phyloP scores from a whole-genome alignment of 108 stramenopile species.

The Skeletonema grethae region DNA sequence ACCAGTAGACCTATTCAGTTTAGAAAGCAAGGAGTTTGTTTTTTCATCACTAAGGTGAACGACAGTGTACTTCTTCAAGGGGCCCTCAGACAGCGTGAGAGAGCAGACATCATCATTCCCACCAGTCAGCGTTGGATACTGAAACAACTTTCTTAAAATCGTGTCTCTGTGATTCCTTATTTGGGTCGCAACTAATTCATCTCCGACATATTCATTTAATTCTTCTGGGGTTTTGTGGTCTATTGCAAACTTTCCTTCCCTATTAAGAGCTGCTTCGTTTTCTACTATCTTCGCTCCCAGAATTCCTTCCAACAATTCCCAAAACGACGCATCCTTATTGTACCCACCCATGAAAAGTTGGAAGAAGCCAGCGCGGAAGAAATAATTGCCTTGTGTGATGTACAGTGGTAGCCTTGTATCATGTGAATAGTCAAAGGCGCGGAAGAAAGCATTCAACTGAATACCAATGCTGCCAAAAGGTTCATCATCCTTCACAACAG shows the following conservation, averaged over 20 bases:
- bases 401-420: conserved; percentile 7
- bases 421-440: conserved; percentile 1
- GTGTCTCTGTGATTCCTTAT: conserved; percentile 10
- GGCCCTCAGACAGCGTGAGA: background rate
- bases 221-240: background rate
- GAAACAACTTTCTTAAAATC: conserved; percentile 1
- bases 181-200: background rate
- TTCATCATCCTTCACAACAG: background rate
- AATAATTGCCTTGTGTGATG: conserved; percentile 1
- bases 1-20: background rate
- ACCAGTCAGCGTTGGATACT: conserved; percentile 1
- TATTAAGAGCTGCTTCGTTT: background rate
- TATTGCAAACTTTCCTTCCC: background rate
- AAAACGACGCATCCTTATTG: background rate
- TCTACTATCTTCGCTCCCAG: background rate
- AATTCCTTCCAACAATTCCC: background rate
- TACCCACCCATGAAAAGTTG: background rate
- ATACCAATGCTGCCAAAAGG: background rate
- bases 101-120: conserved; percentile 1
- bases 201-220: background rate
- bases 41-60: background rate
- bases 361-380: background rate
- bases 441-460: conserved; percentile 13
- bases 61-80: conserved; percentile 10
- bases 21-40: background rate